A percentile compares a stretch with the other conserved stretches of the same genome.
Conservation (phyloP, 192 early-diverging fungal species). For the Coemansia sp. region DNA sequence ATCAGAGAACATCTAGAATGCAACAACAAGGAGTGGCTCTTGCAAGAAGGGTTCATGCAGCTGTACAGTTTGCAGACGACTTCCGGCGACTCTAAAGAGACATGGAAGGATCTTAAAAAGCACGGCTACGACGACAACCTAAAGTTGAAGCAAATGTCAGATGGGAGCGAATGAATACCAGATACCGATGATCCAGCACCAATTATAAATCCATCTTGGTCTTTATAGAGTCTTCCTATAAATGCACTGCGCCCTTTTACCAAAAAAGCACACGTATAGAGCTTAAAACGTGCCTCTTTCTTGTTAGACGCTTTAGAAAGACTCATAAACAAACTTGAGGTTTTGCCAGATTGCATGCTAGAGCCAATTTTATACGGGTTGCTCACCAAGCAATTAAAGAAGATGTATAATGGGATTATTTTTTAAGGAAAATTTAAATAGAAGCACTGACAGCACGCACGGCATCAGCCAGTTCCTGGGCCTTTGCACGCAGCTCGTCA, state of each 20-base stretch:
- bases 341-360: not conserved
- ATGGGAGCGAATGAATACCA: slow-evolving; percentile 34
- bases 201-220: slow-evolving; percentile 9
- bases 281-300: too few relatives aligned
- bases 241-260: too few relatives aligned
- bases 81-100: slow-evolving; percentile 66
- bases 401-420: not conserved
- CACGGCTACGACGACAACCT: slow-evolving; percentile 51
- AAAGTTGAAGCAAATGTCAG: slow-evolving; percentile 18
- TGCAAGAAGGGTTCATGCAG: slow-evolving; percentile 72
- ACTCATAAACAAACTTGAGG: not conserved
- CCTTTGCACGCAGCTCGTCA: slow-evolving; percentile 59
- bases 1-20: slow-evolving; percentile 67
- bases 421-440: slow-evolving; percentile 1
- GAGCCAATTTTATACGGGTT: not conserved
- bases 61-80: slow-evolving; percentile 74
- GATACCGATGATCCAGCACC: not conserved
- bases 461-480: slow-evolving; percentile 55
- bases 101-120: slow-evolving; percentile 71
- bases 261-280: too few relatives aligned
- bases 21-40: slow-evolving; percentile 59
- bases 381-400: not conserved
- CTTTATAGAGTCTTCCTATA: too few relatives aligned
- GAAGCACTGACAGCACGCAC: slow-evolving; percentile 39
- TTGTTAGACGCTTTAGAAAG: not conserved